Base-by-base conservation (phyloP, 1,284 basidiomycete species). In the Thelephora terrestris region DNA sequence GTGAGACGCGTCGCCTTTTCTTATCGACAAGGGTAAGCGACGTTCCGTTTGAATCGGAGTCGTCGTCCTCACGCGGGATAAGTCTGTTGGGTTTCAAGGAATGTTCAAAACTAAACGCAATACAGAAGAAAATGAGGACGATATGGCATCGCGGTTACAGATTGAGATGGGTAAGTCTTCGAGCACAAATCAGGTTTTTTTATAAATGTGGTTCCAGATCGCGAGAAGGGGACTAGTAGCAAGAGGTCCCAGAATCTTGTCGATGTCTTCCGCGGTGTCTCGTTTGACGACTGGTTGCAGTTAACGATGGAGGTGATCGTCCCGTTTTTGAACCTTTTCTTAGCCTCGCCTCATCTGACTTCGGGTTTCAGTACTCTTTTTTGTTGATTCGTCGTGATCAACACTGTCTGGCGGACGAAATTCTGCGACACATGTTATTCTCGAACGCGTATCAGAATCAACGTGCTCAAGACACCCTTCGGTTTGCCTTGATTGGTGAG, bases 1-100 rank as follows among this genome's bases (percentile, higher is more conserved):
- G 93, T 43, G 81, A 91, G 66, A 93, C 91, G 9, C 76, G 83
- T 56, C 79, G 81, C 51, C 63, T 97, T 53, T 97, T 95, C 60
- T 74, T 84, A 53, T 81, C 83, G 7, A 81, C 81, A 37, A 67
- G 83, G 56, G 90, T 91, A 51, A 53, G 79, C 60, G 1, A 24
- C 45, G n/a, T 32, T 21, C 23, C 42, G 34, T n/a, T 20, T 24
- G 35, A 45, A 42, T 44, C 47, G 24, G 43, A n/a, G 42, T 40
- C 20, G 27, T 12, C 21, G 17, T 18, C 20, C 55, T 70, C 70
- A 6, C 27, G 39, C 27, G 9, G 27, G 18, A 12, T 7, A 36
- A 62, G 60, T 58, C 59, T 48, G 52, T 51, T 10, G 63, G 63
- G 1, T 85, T 84, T 58, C 64, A 74, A 27, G 83, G 82, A 2